phyloP scores from a whole-genome alignment of 2,329 filamentous ascomycete species.

The Lachnellula willkommii region DNA sequence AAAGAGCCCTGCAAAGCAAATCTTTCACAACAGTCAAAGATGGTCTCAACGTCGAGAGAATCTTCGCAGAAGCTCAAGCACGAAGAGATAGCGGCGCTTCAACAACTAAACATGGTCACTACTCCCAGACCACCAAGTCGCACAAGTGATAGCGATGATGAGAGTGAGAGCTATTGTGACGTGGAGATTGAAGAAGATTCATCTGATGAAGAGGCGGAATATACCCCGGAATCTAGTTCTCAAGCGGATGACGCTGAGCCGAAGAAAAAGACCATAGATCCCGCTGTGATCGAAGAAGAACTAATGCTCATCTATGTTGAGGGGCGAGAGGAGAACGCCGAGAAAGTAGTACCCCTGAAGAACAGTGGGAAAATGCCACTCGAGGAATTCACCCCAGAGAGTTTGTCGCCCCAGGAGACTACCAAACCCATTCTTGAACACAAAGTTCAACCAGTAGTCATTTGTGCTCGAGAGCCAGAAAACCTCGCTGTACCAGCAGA shows the following conservation, averaged over 20 bases:
- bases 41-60: not conserved
- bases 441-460: not conserved
- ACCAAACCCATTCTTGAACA: not conserved
- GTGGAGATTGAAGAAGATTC: not conserved
- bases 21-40: not conserved
- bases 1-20: not conserved
- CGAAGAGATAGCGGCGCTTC: constrained; percentile 2
- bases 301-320: not conserved
- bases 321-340: not conserved
- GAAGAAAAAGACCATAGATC: not conserved
- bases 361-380: not conserved
- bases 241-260: not conserved
- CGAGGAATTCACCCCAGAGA: not conserved
- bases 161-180: constrained; percentile 8
- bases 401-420: not conserved
- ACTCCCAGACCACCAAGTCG: not conserved
- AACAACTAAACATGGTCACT: not conserved
- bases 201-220: not conserved
- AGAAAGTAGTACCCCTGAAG: not conserved
- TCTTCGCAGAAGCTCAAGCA: not conserved
- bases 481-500: not conserved
- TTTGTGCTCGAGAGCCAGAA: not conserved
- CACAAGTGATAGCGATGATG: not conserved
- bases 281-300: not conserved
- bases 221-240: not conserved